Evolutionary conservation across 2,329 filamentous ascomycete species (phyloP).

Genomic region (Fusarium nisikadoi): DNA sequence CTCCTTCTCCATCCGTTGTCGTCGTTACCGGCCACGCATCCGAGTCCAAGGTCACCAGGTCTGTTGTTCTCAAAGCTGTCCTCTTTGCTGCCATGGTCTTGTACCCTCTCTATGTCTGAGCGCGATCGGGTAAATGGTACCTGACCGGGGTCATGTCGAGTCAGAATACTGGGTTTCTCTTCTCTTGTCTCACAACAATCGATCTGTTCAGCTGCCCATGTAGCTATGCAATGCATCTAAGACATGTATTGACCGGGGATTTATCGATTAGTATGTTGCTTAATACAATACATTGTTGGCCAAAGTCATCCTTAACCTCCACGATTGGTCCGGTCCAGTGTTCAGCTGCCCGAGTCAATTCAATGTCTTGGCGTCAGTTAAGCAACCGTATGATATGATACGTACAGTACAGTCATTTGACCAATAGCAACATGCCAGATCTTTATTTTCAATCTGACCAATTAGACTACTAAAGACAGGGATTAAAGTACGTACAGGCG

Average conservation of each 20-base stretch:
- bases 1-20: not conserved
- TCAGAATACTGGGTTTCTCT: not conserved
- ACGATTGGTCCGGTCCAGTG: not conserved
- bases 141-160: not conserved
- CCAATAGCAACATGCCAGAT: too few relatives aligned
- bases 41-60: fast-evolving
- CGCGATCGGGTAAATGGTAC: fast-evolving
- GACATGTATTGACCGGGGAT: not conserved
- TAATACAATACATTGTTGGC: not conserved
- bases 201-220: not conserved
- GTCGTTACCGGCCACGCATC: not conserved
- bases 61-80: fast-evolving
- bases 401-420: too few relatives aligned
- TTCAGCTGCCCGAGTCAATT: not conserved
- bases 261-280: not conserved
- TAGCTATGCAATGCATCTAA: not conserved
- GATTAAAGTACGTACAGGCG: too few relatives aligned
- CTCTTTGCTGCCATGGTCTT: not conserved
- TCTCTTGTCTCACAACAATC: not conserved
- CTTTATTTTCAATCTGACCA: too few relatives aligned
- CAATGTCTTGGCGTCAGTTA: not conserved
- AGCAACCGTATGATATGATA: too few relatives aligned
- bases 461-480: too few relatives aligned
- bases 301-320: not conserved
- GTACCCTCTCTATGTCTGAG: not conserved